Base-by-base conservation (phyloP, 257 asterid species). In the Paulownia fortunei region DNA sequence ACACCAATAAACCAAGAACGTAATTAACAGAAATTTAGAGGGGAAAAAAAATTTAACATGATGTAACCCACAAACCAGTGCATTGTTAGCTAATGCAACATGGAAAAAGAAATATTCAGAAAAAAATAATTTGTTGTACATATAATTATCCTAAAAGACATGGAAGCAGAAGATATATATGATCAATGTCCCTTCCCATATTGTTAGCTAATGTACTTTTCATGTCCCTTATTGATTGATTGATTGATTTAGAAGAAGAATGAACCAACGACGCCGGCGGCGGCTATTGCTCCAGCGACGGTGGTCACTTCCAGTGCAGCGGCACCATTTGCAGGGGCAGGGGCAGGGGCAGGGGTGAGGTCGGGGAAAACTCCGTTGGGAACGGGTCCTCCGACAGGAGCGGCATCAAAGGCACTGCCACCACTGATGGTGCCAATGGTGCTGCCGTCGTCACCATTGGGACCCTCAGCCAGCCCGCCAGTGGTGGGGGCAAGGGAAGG, bases 381-480 rank as follows among this genome's bases (percentile, higher is more conserved):
- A 21, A 87, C 86, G 0, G 93, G 94, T 9, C 87, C 87, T 4
- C 96, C 94, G 11, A 85, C 72, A 0, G 96, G 90, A 41, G 94
- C 93, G 1, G 88, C 90, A 2, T 84, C 96, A 2, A 12, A 21
- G 13, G 83, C 91, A 6, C 78, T 86, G 1, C 65, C 69, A 11
- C 84, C 90, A 1, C 32, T 73, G 0, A 82, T 36, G 24, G 84
- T 62, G 67, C 92, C 96, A 5, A 82, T 66, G 62, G 76, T 42
- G n/a, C 8, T 66, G 52, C 16, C 76, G 2, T 76, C 30, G 8
- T 13, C 56, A 3, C 37, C 24, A 0, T 62, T 5, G 0, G 85
- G 82, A 1, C 54, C 82, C 4, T 2, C 4, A 5, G 73, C 69
- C 54, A 6, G 42, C 0, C 52, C 54, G 32, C 18, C 54, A 11